Conservation (phyloP, 73 alveolate species). For the Paramecium octaurelia region DNA sequence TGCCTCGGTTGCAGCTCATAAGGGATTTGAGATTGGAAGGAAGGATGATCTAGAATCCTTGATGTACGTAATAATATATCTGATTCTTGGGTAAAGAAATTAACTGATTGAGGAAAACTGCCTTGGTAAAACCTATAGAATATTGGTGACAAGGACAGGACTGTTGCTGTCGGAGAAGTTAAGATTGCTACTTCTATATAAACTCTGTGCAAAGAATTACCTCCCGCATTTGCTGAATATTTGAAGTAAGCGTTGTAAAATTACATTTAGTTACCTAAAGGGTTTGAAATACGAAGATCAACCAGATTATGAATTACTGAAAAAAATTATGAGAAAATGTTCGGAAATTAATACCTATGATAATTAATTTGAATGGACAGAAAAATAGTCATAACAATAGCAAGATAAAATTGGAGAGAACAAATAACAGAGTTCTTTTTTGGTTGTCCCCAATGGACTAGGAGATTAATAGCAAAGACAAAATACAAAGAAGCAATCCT, state of each 20-base stretch:
- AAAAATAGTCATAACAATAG: background rate
- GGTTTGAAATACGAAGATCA: background rate
- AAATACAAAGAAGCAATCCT: background rate
- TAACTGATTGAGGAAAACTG: conserved; percentile 84
- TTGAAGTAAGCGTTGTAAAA: background rate
- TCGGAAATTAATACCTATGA: background rate
- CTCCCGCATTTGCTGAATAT: background rate
- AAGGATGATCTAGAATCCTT: conserved; percentile 75
- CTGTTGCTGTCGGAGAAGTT: conserved; percentile 11
- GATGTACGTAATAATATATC: conserved; percentile 66
- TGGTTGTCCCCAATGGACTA: background rate
- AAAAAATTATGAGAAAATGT: background rate
- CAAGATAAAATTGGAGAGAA: background rate
- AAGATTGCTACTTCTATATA: background rate
- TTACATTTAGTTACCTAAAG: background rate
- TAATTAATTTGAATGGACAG: conserved; percentile 10
- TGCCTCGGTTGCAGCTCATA: conserved; percentile 77
- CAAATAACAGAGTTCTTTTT: conserved; percentile 9
- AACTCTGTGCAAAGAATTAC: background rate
- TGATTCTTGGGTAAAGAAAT: conserved; percentile 76
- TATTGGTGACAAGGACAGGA: conserved; percentile 52
- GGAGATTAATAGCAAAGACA: background rate
- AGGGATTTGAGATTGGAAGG: conserved; percentile 73
- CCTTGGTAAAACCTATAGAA: conserved; percentile 66
- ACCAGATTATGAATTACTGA: conserved; percentile 11